phyloP scores from a whole-genome alignment of 805 yeast species.

The Ogataea populi-albae region DNA sequence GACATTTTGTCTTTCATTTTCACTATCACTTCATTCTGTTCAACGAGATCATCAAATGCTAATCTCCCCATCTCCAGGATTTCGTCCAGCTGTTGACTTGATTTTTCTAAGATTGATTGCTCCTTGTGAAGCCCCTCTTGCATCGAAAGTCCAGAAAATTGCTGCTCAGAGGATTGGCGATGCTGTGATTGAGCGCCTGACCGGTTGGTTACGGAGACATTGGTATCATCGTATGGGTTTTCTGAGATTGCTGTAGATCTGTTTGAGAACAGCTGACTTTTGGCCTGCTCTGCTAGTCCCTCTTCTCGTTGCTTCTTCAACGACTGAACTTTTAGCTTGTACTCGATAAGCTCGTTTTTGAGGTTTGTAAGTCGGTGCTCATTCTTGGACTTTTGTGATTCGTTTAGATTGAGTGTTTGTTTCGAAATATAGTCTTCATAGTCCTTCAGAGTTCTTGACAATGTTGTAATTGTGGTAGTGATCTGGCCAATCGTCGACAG shows the following conservation, averaged over 20 bases:
- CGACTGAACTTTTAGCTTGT: constrained; percentile 48
- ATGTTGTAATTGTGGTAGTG: constrained; percentile 74
- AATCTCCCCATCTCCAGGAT: constrained; percentile 85
- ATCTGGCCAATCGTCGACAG: constrained; percentile 60
- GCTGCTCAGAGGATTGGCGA: constrained; percentile 10
- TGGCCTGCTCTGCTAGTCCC: constrained; percentile 42
- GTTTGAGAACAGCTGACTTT: constrained; percentile 48
- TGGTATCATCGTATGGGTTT: constrained; percentile 45
- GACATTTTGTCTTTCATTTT: constrained; percentile 62
- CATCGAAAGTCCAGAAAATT: constrained; percentile 33
- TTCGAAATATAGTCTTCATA: constrained; percentile 41
- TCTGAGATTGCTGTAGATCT: constrained; percentile 34
- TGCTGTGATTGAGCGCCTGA: constrained; percentile 13
- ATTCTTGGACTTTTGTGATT: constrained; percentile 53
- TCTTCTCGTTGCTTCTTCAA: constrained; percentile 57
- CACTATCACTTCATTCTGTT: constrained; percentile 72
- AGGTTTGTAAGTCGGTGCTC: constrained; percentile 61
- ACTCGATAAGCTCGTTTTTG: constrained; percentile 43
- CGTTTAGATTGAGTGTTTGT: constrained; percentile 49
- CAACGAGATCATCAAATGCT: constrained; percentile 81
- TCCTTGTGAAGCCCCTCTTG: constrained; percentile 72
- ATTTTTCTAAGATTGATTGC: constrained; percentile 56
- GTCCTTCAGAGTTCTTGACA: constrained; percentile 66
- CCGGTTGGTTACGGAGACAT: constrained; percentile 20
- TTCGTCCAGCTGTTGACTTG: constrained; percentile 82